phyloP scores from a whole-genome alignment of 2,329 filamentous ascomycete species.

The Penicillium oxalicum region DNA sequence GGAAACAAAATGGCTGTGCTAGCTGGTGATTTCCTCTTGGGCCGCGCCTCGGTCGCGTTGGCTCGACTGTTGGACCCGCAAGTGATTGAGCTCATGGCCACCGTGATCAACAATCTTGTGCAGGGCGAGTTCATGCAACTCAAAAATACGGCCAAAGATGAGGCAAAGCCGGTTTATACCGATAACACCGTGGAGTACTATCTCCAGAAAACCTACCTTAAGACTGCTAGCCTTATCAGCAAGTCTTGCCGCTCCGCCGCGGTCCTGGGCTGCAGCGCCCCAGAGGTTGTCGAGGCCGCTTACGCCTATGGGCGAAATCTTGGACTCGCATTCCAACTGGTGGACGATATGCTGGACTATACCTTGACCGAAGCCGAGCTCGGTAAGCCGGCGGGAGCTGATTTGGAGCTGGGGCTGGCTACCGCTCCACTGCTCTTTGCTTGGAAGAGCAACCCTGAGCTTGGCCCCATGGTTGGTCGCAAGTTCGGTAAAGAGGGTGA shows the following conservation, averaged over 20 bases:
- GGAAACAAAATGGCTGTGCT: slow-evolving; percentile 99
- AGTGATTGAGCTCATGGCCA: slow-evolving; percentile 88
- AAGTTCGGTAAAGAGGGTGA: slow-evolving; percentile 83
- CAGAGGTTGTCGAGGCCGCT: slow-evolving; percentile 78
- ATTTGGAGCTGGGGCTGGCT: slow-evolving; percentile 85
- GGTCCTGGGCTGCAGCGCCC: slow-evolving; percentile 70
- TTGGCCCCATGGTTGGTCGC: slow-evolving; percentile 82
- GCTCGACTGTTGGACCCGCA: slow-evolving; percentile 87
- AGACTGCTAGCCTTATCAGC: slow-evolving; percentile 90
- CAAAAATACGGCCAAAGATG: slow-evolving; percentile 88
- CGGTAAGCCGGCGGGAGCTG: slow-evolving; percentile 90
- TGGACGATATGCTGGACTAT: slow-evolving; percentile 97
- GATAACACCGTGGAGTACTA: slow-evolving; percentile 91
- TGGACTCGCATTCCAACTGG: slow-evolving; percentile 90
- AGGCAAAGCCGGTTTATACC: slow-evolving; percentile 75
- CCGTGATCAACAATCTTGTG: slow-evolving; percentile 93
- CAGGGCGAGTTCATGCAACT: slow-evolving; percentile 99
- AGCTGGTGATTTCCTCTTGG: slow-evolving; percentile 92
- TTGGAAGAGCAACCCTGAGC: slow-evolving; percentile 80
- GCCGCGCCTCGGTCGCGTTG: slow-evolving; percentile 85
- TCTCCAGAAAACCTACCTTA: slow-evolving; percentile 95
- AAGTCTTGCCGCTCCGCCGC: slow-evolving; percentile 92
- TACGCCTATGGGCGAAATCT: slow-evolving; percentile 91
- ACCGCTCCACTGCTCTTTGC: slow-evolving; percentile 93
- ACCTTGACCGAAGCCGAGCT: slow-evolving; percentile 77